Evolutionary conservation across 129 eudicot species (phyloP).

Genomic region (Flaveria linearis): DNA sequence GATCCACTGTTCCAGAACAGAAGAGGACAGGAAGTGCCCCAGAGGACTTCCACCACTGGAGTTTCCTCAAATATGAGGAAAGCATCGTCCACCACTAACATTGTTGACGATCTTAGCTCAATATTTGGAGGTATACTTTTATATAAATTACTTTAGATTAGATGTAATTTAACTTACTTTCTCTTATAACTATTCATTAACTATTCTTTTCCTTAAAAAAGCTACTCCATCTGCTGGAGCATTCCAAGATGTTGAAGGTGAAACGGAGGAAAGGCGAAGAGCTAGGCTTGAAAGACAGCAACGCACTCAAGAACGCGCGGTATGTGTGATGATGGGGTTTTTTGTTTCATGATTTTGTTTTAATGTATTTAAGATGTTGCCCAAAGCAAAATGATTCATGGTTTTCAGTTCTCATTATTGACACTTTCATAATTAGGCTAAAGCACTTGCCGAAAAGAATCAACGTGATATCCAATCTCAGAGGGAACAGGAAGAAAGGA

Average conservation of each 20-base stretch:
- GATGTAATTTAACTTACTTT: slow-evolving; percentile 13
- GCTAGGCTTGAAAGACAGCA: slow-evolving; percentile 96
- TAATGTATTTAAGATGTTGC: background rate
- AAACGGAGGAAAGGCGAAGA: slow-evolving; percentile 92
- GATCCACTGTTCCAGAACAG: slow-evolving; percentile 60
- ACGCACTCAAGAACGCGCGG: slow-evolving; percentile 98
- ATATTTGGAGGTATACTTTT: slow-evolving; percentile 81
- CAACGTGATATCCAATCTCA: slow-evolving; percentile 80
- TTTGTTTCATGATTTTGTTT: background rate
- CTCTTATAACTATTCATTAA: slow-evolving; percentile 15
- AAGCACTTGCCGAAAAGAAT: slow-evolving; percentile 94
- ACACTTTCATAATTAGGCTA: slow-evolving; percentile 52
- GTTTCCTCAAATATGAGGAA: slow-evolving; percentile 71
- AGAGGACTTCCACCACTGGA: slow-evolving; percentile 50
- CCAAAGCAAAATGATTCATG: background rate
- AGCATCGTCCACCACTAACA: slow-evolving; percentile 74
- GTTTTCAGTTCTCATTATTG: background rate
- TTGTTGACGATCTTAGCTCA: slow-evolving; percentile 89
- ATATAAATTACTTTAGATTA: background rate
- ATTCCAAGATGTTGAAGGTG: slow-evolving; percentile 94
- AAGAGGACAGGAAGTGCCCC: slow-evolving; percentile 55
- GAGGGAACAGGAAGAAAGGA: slow-evolving; percentile 86
- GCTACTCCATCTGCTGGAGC: slow-evolving; percentile 62
- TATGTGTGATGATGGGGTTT: slow-evolving; percentile 41
- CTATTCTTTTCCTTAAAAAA: slow-evolving; percentile 34